A percentile compares a stretch with the other conserved stretches of the same genome.
Conservation (phyloP, 1,284 basidiomycete species). For the Puccinia sorghi region DNA sequence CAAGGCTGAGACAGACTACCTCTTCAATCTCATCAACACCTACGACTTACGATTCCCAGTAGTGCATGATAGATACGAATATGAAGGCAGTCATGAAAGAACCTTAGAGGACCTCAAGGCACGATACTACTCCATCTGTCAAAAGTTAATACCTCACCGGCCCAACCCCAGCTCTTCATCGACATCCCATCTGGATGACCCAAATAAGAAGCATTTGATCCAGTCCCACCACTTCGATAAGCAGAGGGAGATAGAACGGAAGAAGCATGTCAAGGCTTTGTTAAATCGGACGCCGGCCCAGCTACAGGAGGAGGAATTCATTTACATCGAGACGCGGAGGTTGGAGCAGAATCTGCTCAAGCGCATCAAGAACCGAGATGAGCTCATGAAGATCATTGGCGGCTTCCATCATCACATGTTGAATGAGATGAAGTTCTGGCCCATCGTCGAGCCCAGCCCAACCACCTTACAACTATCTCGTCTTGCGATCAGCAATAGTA, state of each 20-base stretch:
- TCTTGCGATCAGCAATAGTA: constrained; percentile 17
- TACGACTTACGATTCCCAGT: constrained; percentile 91
- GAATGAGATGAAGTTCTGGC: constrained; percentile 44
- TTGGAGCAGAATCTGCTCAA: constrained; percentile 88
- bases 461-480: constrained; percentile 11
- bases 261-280: constrained; percentile 80
- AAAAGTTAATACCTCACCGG: constrained; percentile 78
- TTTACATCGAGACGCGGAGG: constrained; percentile 90
- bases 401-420: constrained; percentile 52
- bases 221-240: constrained; percentile 45
- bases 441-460: neutral
- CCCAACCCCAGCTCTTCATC: constrained; percentile 69
- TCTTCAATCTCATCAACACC: constrained; percentile 76
- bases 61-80: constrained; percentile 86
- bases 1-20: constrained; percentile 89
- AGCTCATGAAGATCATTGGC: constrained; percentile 75
- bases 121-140: constrained; percentile 87
- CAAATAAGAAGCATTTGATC: constrained; percentile 37
- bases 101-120: constrained; percentile 81
- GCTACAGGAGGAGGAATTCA: constrained; percentile 90
- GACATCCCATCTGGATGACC: neutral
- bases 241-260: constrained; percentile 78
- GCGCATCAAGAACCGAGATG: constrained; percentile 86
- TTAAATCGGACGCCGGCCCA: constrained; percentile 84
- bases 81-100: constrained; percentile 52